These are phyloP conservation scores for Leishmania arabica DNA, from an alignment of 208 protist genomes.

Conservation along the genomic window DNA sequence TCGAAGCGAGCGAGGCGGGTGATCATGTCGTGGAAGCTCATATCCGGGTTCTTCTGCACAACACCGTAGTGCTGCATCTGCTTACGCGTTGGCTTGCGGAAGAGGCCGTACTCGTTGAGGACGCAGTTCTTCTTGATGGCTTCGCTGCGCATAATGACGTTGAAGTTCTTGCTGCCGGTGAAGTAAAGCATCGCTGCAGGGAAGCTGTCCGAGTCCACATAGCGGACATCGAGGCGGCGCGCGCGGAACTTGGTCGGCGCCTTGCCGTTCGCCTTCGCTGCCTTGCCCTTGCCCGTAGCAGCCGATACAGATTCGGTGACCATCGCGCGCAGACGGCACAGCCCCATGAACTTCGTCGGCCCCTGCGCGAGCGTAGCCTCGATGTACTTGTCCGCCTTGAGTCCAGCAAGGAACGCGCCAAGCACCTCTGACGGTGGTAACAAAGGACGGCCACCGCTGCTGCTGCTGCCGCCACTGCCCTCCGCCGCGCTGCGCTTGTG, in stretches of 20 bases:
- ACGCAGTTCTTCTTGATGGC: constrained; percentile 81
- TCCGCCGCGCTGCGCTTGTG: constrained; percentile 28
- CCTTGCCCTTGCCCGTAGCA: not conserved
- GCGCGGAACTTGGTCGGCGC: constrained; percentile 47
- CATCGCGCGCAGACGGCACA: constrained; percentile 66
- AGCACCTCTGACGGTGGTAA: constrained; percentile 54
- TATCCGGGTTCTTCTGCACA: constrained; percentile 14
- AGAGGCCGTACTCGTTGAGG: constrained; percentile 91
- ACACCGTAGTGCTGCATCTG: constrained; percentile 30
- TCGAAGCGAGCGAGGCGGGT: constrained; percentile 43
- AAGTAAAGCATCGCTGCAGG: constrained; percentile 92
- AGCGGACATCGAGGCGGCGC: constrained; percentile 87
- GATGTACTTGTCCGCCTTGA: constrained; percentile 76
- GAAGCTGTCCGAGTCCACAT: constrained; percentile 78
- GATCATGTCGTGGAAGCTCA: constrained; percentile 63
- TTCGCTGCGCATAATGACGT: constrained; percentile 88
- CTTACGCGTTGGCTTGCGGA: constrained; percentile 38
- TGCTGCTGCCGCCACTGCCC: not conserved
- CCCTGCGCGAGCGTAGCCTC: constrained; percentile 84
- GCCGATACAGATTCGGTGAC: not conserved
- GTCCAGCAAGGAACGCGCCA: constrained; percentile 48
- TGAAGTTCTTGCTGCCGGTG: constrained; percentile 94
- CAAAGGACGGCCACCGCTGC: not conserved
- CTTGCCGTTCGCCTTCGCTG: constrained; percentile 21
- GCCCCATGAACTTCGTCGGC: constrained; percentile 89